A percentile compares a stretch with the other conserved stretches of the same genome.
Evolutionary conservation across 2,329 filamentous ascomycete genomes (phyloP).

Genomic region (Cryphonectria nitschkei): DNA sequence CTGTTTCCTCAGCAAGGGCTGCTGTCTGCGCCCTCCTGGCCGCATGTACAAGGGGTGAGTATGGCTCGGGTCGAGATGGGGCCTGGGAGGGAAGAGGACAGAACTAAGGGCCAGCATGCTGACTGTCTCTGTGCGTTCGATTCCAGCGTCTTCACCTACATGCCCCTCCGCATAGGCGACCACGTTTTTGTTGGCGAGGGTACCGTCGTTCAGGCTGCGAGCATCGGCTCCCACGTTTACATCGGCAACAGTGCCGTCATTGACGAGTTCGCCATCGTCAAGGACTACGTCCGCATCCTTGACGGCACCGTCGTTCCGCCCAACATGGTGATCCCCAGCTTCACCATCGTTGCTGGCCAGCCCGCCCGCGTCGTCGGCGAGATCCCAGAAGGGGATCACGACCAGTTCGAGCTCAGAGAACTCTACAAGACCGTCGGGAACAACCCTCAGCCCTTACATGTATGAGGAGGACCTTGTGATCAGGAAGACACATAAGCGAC

Average conservation of each 20-base stretch:
- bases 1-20: constrained; percentile 81
- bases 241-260: constrained; percentile 79
- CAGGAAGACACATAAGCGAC: neutral
- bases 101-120: neutral
- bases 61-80: neutral
- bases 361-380: constrained; percentile 83
- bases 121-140: neutral
- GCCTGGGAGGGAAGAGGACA: neutral
- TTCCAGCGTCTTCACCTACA: constrained; percentile 73
- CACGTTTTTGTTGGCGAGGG: constrained; percentile 86
- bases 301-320: constrained; percentile 83
- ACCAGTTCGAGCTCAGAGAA: constrained; percentile 66
- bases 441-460: constrained; percentile 46
- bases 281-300: constrained; percentile 88
- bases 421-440: constrained; percentile 68
- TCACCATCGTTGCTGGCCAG: constrained; percentile 84
- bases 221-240: constrained; percentile 82
- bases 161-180: constrained; percentile 89
- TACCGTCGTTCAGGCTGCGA: constrained; percentile 80
- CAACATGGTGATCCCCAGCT: constrained; percentile 91
- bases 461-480: constrained; percentile 33
- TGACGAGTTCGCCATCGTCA: constrained; percentile 87
- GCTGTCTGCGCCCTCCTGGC: constrained; percentile 80
- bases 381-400: constrained; percentile 71
- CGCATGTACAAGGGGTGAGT: constrained; percentile 74